These are phyloP conservation scores for Arthrobotrys sinensis DNA, from an alignment of 2,329 filamentous ascomycete species.

Conservation along the genomic window DNA sequence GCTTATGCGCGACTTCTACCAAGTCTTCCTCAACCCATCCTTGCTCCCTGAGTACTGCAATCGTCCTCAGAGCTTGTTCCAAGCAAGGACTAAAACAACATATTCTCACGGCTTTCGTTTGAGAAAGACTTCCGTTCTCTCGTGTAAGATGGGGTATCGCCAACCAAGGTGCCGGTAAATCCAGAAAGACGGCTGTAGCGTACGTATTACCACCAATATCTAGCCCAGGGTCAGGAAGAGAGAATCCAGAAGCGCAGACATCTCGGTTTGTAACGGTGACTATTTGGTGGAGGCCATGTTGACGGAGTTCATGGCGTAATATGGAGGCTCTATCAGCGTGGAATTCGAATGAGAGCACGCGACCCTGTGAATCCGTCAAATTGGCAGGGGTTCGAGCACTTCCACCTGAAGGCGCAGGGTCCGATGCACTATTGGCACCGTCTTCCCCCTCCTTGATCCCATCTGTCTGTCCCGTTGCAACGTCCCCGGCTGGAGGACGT, in stretches of 20 bases:
- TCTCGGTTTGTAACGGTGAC: conserved; percentile 84
- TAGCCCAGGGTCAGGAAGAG: conserved; percentile 65
- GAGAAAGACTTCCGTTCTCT: conserved; percentile 71
- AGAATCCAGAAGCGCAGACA: conserved; percentile 82
- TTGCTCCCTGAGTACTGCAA: conserved; percentile 82
- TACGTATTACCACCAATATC: conserved; percentile 71
- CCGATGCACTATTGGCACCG: neutral
- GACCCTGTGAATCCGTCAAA: conserved; percentile 71
- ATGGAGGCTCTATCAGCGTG: conserved; percentile 80
- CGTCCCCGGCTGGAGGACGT: neutral
- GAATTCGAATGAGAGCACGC: conserved; percentile 87
- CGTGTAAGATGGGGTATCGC: conserved; percentile 80
- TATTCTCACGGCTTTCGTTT: conserved; percentile 80
- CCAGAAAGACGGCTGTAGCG: conserved; percentile 82
- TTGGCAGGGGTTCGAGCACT: neutral
- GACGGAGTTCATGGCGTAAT: conserved; percentile 78
- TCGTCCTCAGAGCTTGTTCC: conserved; percentile 91
- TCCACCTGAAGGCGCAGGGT: neutral
- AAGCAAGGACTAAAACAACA: conserved; percentile 98
- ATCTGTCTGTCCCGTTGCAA: neutral
- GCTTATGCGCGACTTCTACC: conserved; percentile 86
- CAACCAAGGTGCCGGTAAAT: conserved; percentile 81
- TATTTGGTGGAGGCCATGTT: conserved; percentile 77
- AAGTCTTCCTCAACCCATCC: conserved; percentile 95
- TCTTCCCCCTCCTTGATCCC: neutral